Evolutionary conservation across 345 rosid genomes (phyloP).

Genomic region (Gossypium sturtianum): DNA sequence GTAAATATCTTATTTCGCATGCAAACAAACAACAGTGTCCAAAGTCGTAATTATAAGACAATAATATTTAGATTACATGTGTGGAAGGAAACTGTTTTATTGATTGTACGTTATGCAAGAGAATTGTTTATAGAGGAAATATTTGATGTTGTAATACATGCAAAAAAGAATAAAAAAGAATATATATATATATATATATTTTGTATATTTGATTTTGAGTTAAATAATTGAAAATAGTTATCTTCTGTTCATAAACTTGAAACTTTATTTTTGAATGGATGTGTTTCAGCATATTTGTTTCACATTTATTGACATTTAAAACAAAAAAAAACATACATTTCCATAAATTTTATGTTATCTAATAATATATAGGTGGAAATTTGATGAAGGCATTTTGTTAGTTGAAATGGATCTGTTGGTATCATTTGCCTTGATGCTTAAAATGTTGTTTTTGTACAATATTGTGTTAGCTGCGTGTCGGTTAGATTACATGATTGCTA

Average conservation of each 20-base stretch:
- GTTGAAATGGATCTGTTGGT: background rate
- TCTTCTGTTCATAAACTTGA: background rate
- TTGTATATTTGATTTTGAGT: background rate
- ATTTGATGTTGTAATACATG: background rate
- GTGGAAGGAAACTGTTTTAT: background rate
- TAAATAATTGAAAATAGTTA: background rate
- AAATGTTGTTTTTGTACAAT: background rate
- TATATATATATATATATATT: too few species aligned
- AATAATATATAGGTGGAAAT: too few species aligned
- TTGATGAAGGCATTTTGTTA: too few species aligned
- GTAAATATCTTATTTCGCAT: slow-evolving; percentile 3
- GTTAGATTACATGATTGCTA: background rate
- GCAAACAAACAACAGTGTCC: background rate
- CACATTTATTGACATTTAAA: too few species aligned
- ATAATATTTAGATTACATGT: background rate
- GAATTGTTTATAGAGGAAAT: background rate
- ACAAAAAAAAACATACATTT: too few species aligned
- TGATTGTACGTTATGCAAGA: background rate
- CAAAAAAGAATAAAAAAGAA: background rate
- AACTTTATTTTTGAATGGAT: background rate
- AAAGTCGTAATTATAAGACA: background rate
- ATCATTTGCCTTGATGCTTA: background rate
- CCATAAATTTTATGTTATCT: too few species aligned
- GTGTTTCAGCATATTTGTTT: too few species aligned
- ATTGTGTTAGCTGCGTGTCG: background rate